Base-by-base conservation (phyloP, 768 basidiomycete genomes). In the Mycena rosella region DNA sequence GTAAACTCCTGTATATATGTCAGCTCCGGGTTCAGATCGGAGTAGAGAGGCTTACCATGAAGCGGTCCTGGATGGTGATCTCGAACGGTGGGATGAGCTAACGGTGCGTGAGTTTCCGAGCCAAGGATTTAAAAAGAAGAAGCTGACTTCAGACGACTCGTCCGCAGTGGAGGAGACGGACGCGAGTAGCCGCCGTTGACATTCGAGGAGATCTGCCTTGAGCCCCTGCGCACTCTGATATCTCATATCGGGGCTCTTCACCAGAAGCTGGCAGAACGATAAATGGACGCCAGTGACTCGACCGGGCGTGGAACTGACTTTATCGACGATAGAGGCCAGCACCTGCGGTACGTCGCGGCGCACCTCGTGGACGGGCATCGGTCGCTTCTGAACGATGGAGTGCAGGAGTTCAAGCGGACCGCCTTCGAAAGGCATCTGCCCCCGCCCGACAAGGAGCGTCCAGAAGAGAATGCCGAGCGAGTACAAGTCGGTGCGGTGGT, bases 311-410 rank as follows among this genome's bases (percentile, higher is more conserved):
- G 18, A 34, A 36, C 75, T 49, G 70, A 86, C 89, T 82, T 90
- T 91, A 70, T 91, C 90, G 63, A 93, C 86, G 53, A 93, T 90
- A 63, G 83, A 80, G 5, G 90, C 90, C 24, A 93, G 78, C 15
- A 93, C 91, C 68, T 89, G 87, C 1, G 92, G 91, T 5, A 92
- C 84, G 74, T 93, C 92, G 52, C 90, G 82, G 47, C 92, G 83
- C 22, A 92, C 88, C 73, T 92, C 91, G 68, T 92, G 90, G 15
- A 92, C 91, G 11, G 89, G 89, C 87, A 91, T 91, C 0, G 91
- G 89, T 17, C 89, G 78, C 71, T 89, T 91, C 74, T 91, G 90
- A 26, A 91, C 89, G 60, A 92, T 90, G 3, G 90, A 84, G 72
- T 91, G 89, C 61, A 92, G 73, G 26, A 93, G 79, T 73, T 93